Percentiles rank a stretch among this genome's conserved stretches.
Evolutionary conservation across 306 rosid genomes (phyloP).

Genomic region (Fagus sylvatica): DNA sequence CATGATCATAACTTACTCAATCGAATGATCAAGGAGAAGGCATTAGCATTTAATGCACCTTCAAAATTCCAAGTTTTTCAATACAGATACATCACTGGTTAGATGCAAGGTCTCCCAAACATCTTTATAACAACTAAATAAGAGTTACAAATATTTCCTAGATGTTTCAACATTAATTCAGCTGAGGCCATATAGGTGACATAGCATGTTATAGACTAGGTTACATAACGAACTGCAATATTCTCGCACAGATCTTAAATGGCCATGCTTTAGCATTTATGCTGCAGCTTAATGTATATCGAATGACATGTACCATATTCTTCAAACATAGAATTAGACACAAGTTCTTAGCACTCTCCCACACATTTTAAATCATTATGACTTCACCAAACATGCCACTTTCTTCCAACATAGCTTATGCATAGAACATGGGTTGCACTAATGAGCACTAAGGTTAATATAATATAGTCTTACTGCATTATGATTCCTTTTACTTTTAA

Average conservation of each 20-base stretch:
- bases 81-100: conserved; percentile 5
- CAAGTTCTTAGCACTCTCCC: conserved; percentile 35
- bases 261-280: conserved; percentile 25
- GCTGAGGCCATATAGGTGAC: conserved; percentile 17
- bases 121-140: neutral
- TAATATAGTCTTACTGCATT: conserved; percentile 66
- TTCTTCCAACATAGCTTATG: conserved; percentile 58
- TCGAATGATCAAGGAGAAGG: neutral
- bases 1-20: neutral
- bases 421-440: conserved; percentile 62
- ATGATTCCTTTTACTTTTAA: conserved; percentile 41
- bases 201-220: conserved; percentile 12
- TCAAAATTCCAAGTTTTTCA: conserved; percentile 1
- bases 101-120: too few species aligned
- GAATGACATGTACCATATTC: conserved; percentile 38
- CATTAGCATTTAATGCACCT: conserved; percentile 7
- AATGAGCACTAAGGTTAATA: conserved; percentile 70
- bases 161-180: conserved; percentile 27
- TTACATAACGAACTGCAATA: neutral
- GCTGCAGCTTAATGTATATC: conserved; percentile 23
- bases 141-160: neutral
- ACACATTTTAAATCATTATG: conserved; percentile 33
- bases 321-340: conserved; percentile 36
- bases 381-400: conserved; percentile 50
- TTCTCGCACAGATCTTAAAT: neutral